Conservation (phyloP, 345 rosid genomes). For the Lenwebbia sp. region DNA sequence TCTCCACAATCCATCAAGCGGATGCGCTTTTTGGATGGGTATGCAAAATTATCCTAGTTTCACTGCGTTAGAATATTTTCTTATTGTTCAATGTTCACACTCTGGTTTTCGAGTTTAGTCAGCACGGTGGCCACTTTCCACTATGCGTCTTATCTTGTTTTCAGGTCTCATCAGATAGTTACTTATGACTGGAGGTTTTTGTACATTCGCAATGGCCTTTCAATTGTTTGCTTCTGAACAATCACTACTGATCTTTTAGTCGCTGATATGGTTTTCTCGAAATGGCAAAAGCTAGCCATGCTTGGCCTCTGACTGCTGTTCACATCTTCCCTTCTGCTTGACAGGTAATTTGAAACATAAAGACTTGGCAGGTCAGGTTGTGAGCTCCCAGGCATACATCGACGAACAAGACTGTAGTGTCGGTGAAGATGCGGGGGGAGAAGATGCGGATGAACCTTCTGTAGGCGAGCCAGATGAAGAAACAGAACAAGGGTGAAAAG, state of each 20-base stretch:
- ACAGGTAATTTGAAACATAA: conserved; percentile 86
- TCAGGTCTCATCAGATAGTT: not conserved
- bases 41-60: conserved; percentile 3
- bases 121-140: not conserved
- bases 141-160: not conserved
- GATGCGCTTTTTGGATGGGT: conserved; percentile 90
- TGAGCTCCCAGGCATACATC: conserved; percentile 73
- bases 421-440: conserved; percentile 26
- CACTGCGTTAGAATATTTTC: not conserved
- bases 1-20: conserved; percentile 56
- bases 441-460: conserved; percentile 15
- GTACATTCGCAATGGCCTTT: not conserved
- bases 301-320: not conserved
- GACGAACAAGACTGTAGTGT: conserved; percentile 21
- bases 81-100: not conserved
- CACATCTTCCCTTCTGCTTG: not conserved
- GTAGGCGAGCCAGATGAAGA: conserved; percentile 5
- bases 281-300: not conserved
- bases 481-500: conserved; percentile 5
- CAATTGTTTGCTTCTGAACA: not conserved
- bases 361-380: conserved; percentile 70
- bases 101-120: not conserved
- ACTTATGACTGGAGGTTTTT: not conserved
- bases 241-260: not conserved
- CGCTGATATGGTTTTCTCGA: not conserved